phyloP scores from a whole-genome alignment of 371 early-diverging fungal genomes.

The Syncephalastrum contaminatum region DNA sequence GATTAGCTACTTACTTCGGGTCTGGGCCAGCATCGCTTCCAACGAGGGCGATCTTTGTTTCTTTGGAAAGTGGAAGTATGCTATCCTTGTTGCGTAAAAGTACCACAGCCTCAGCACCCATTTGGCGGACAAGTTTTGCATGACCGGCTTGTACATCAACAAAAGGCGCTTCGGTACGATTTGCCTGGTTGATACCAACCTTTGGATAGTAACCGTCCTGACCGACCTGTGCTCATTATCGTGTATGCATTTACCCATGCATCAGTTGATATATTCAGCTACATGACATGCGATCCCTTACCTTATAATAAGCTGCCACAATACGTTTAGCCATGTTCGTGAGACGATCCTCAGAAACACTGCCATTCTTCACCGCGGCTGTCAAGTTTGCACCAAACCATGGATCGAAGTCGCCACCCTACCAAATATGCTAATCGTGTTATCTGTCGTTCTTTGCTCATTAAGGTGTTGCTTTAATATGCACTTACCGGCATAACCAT shows the following conservation, averaged over 20 bases:
- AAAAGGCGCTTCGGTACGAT: constrained; percentile 5
- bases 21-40: constrained; percentile 43
- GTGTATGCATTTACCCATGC: no score
- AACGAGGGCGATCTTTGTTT: constrained; percentile 36
- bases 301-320: constrained; percentile 51
- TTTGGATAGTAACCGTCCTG: constrained; percentile 41
- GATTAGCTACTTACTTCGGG: constrained; percentile 7
- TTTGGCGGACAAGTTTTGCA: constrained; percentile 20
- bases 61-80: constrained; percentile 26
- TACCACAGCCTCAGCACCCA: constrained; percentile 38
- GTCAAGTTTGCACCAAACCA: constrained; percentile 25
- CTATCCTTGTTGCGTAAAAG: constrained; percentile 37
- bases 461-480: not conserved
- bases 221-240: constrained; percentile 10
- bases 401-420: not conserved
- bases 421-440: no score
- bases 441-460: no score
- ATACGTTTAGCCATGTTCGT: constrained; percentile 59
- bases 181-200: constrained; percentile 22
- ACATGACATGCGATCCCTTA: not conserved
- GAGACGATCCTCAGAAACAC: constrained; percentile 21
- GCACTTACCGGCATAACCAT: not conserved
- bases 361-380: constrained; percentile 21
- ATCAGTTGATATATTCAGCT: not conserved
- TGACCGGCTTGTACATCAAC: constrained; percentile 38